A percentile compares a stretch with the other conserved stretches of the same genome.
Conservation (phyloP, 305 asterid species). For the Rubia occidens region DNA sequence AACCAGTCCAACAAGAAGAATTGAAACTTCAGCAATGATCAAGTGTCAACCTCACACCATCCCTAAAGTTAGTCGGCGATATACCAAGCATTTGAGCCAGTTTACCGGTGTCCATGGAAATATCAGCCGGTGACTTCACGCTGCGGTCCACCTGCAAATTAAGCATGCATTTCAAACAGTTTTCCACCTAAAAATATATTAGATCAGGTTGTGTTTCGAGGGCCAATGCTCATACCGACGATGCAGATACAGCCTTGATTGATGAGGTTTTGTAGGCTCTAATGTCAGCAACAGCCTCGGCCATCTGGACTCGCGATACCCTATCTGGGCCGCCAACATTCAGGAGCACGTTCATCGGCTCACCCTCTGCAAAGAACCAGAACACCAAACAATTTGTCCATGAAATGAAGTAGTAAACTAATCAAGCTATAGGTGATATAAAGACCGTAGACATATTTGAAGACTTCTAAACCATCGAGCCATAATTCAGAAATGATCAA, state of each 20-base stretch:
- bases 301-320: constrained; percentile 88
- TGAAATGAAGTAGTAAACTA: background rate
- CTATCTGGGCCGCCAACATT: constrained; percentile 86
- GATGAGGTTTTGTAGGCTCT: constrained; percentile 55
- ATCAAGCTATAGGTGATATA: background rate
- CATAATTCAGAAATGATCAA: background rate
- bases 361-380: constrained; percentile 35
- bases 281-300: constrained; percentile 65
- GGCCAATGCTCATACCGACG: constrained; percentile 40
- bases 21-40: constrained; percentile 19
- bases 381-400: background rate
- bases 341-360: constrained; percentile 52
- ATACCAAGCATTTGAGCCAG: constrained; percentile 48
- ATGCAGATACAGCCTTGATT: constrained; percentile 67
- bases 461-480: constrained; percentile 1
- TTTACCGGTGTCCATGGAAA: constrained; percentile 76
- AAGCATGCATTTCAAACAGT: constrained; percentile 13
- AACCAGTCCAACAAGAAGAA: background rate
- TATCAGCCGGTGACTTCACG: constrained; percentile 76
- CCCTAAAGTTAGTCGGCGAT: constrained; percentile 44
- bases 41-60: constrained; percentile 68
- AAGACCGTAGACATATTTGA: background rate
- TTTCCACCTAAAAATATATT: background rate
- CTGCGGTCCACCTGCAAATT: constrained; percentile 73
- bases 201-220: background rate